These are phyloP conservation scores for Monosporozyma yasuniensis DNA, from an alignment of 805 yeast genomes.

Conservation along the genomic window DNA sequence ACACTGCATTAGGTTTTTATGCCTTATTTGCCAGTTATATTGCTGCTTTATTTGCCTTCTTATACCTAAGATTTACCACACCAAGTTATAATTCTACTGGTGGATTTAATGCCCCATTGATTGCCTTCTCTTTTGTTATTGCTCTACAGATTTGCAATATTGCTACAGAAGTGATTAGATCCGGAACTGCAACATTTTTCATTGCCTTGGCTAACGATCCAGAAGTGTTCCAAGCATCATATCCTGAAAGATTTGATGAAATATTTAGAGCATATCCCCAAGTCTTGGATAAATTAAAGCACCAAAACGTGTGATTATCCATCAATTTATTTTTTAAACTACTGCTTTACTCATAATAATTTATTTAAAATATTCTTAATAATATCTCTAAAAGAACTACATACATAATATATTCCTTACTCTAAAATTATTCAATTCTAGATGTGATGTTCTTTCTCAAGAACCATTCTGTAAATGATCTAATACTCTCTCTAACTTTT, in stretches of 20 bases:
- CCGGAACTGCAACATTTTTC: conserved; percentile 78
- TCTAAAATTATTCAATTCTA: conserved; percentile 22
- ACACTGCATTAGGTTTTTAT: conserved; percentile 70
- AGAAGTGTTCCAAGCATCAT: conserved; percentile 63
- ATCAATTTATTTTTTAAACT: too few relatives aligned
- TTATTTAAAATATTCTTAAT: neutral
- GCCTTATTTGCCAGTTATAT: conserved; percentile 62
- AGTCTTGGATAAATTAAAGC: conserved; percentile 47
- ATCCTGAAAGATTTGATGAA: conserved; percentile 60
- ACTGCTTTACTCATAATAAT: too few relatives aligned
- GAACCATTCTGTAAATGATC: conserved; percentile 79
- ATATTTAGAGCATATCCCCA: conserved; percentile 60
- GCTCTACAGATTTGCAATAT: conserved; percentile 68
- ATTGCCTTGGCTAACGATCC: conserved; percentile 81
- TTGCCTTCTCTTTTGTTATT: conserved; percentile 66
- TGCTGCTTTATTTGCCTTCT: conserved; percentile 52
- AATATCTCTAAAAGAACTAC: neutral
- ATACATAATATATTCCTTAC: neutral
- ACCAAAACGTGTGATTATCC: conserved; percentile 20
- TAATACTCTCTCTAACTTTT: conserved; percentile 59
- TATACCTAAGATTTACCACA: conserved; percentile 57
- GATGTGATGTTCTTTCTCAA: conserved; percentile 60
- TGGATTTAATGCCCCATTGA: conserved; percentile 56
- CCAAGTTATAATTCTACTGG: conserved; percentile 59
- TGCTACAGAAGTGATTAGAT: conserved; percentile 63